Evolutionary conservation across 23 red algal genomes (phyloP).

Genomic region (Cyanidium caldarium): DNA sequence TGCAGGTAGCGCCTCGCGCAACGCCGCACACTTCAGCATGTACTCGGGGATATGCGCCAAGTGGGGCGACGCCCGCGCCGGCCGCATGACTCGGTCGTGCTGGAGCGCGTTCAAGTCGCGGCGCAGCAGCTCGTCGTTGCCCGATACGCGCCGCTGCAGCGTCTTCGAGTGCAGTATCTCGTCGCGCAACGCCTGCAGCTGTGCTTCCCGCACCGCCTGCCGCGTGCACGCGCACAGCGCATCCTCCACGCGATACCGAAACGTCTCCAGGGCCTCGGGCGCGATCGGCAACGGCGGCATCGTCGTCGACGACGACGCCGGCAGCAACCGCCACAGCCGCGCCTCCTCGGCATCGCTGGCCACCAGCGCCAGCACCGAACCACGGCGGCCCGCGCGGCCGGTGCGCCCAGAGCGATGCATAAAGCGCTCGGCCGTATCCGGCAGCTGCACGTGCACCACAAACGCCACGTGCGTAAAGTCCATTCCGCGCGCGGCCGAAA

Average conservation of each 20-base stretch:
- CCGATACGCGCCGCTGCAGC: too few relatives aligned
- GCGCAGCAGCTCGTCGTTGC: constrained; percentile 53
- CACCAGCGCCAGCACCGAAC: constrained; percentile 65
- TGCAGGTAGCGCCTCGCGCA: neutral
- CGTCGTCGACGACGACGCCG: constrained; percentile 3
- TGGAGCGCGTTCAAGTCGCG: constrained; percentile 55
- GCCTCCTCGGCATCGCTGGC: constrained; percentile 34
- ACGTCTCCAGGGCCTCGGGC: constrained; percentile 60
- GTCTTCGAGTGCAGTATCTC: constrained; percentile 81
- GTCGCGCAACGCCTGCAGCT: constrained; percentile 44
- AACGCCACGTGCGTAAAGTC: constrained; percentile 75
- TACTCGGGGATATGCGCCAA: constrained; percentile 62
- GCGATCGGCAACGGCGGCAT: constrained; percentile 16
- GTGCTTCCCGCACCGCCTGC: constrained; percentile 39
- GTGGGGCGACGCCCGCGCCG: constrained; percentile 33
- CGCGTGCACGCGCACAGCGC: constrained; percentile 47
- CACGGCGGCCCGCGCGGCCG: constrained; percentile 36
- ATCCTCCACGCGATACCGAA: constrained; percentile 97
- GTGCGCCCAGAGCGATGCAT: constrained; percentile 88
- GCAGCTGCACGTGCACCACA: constrained; percentile 84
- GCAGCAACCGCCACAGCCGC: constrained; percentile 12
- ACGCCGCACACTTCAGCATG: constrained; percentile 15
- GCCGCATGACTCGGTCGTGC: constrained; percentile 42
- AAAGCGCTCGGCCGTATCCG: constrained; percentile 17
- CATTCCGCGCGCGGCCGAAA: constrained; percentile 62